A percentile compares a stretch with the other conserved stretches of the same genome.
phyloP scores from a whole-genome alignment of 1,284 basidiomycete species.

The Stygiomarasmius scandens region DNA sequence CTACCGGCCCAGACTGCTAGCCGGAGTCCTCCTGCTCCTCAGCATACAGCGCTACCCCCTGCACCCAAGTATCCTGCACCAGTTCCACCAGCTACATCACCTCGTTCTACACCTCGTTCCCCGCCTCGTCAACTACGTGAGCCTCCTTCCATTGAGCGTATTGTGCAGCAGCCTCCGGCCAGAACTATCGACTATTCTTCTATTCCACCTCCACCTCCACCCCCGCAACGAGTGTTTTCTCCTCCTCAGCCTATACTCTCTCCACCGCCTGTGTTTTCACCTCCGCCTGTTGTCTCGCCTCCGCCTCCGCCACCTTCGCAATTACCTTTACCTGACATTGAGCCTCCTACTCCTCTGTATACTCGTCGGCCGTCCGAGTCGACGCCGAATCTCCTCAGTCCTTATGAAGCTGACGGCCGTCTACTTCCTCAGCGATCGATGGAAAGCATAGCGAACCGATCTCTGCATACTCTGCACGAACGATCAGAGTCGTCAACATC shows the following conservation, averaged over 20 bases:
- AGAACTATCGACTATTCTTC: not conserved
- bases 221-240: not conserved
- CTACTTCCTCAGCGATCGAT: not conserved
- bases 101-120: conserved; percentile 13
- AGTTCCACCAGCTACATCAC: conserved; percentile 23
- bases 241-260: not conserved
- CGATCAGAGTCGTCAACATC: not conserved
- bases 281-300: not conserved
- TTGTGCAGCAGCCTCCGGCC: conserved; percentile 2
- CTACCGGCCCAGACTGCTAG: not conserved
- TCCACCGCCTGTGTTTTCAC: not conserved
- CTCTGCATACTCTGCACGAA: not conserved
- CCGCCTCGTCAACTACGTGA: not conserved
- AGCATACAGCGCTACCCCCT: conserved; percentile 23
- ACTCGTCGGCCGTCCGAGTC: not conserved
- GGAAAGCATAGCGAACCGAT: not conserved
- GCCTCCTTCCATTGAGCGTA: conserved; percentile 15
- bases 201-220: not conserved
- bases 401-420: not conserved
- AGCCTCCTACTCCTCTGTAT: not conserved
- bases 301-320: not conserved
- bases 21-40: conserved; percentile 7
- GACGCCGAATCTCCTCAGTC: not conserved
- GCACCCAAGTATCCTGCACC: conserved; percentile 30
- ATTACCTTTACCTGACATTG: not conserved